Percentiles rank a stretch among this genome's conserved stretches.
These are phyloP conservation scores for Vitis vinifera DNA, from an alignment of 164 flowering plant species.

Conservation along the genomic window ASM3070453v1 NC_081806.1:2025001-2025500, in stretches of 20 bases:
- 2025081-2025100: neutral
- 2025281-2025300: constrained; percentile 84
- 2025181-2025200: constrained; percentile 68
- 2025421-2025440: constrained; percentile 23
- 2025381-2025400: neutral
- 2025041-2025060: neutral
- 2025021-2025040: neutral
- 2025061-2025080: neutral
- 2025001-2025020: neutral
- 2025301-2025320: constrained; percentile 68
- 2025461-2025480: constrained; percentile 77
- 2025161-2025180: constrained; percentile 3
- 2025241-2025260: constrained; percentile 88
- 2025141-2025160: neutral
- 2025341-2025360: constrained; percentile 5
- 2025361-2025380: neutral
- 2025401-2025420: neutral
- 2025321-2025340: constrained; percentile 77
- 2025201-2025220: constrained; percentile 77
- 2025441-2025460: constrained; percentile 82
- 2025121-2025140: neutral
- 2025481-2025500: constrained; percentile 65
- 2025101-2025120: neutral
- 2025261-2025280: constrained; percentile 84
- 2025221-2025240: constrained; percentile 93